Base-by-base conservation (phyloP, 2,329 filamentous ascomycete genomes). In the Fusarium equiseti region DNA sequence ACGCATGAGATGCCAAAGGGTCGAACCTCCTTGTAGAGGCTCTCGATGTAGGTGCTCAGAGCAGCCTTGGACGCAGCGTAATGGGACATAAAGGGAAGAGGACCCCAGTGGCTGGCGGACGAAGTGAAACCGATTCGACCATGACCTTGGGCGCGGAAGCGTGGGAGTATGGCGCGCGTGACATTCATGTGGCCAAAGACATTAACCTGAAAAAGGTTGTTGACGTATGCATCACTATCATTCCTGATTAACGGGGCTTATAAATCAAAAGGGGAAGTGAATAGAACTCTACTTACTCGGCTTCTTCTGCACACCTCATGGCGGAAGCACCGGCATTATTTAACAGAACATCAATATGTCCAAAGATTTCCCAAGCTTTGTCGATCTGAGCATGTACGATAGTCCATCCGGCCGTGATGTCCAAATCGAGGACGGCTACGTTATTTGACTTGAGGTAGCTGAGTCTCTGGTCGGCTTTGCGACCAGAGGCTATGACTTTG, bases 11-110 rank as follows among this genome's bases (percentile, higher is more conserved):
- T 38, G n/a, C 60, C 52, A 38, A 62, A 62, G 2, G 45, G 38
- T 22, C 55, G 15, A 3, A 52, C 45, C 20, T 62, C 59, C 15
- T 62, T 62, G 2, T 29, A 10, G 6, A 62, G 13, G 11, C 59
- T 46, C 32, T 62, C 59, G 3, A 60, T 56, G 26, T 60, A 45
- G 2, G 59, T 45, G 1, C 59, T 45, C 0, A 62, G 59, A 6
- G 59, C 59, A 45, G 55, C 59, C 20, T 62, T 60, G 5, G 59
- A 62, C 15, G 59, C 59, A 2, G 59, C 59, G 6, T 62, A 62
- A n/a, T 62, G 55, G 18, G 55, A 31, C 2, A 62, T 16, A 20
- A 62, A 62, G 4, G 59, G 59, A 2, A 62, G 8, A 35, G 59
- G 27, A 0, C 59, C 59, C 55, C 59, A 62, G 5, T 56, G 45